Base-by-base conservation (phyloP, 805 yeast genomes). In the Cyberlindnera mrakii region DNA sequence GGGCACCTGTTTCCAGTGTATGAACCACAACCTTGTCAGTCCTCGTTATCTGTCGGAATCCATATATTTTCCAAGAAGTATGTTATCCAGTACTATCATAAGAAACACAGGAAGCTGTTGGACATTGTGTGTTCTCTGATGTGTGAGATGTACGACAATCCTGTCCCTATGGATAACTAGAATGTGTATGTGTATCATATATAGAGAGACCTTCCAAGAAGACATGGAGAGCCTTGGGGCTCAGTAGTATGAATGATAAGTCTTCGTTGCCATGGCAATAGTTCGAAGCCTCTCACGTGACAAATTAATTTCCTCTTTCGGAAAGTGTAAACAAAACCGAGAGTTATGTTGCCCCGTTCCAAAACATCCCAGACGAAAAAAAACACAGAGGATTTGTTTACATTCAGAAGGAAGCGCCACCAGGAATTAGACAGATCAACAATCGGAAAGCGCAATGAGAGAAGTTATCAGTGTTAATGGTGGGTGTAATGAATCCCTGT, bases 381-480 rank as follows among this genome's bases (percentile, higher is more conserved):
- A 49, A 48, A 51, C 47, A 43, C 11, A 23, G 11, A 10, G 27
- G 47, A 45, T 47, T 49, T 53, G 57, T 52, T 56, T 55, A 49
- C 52, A 42, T 49, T 37, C 40, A 32, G 30, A 42, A 35, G 40
- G 31, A 36, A 33, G 17, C 45, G 23, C 33, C 29, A 36, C 40
- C 41, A 41, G 40, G 40, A 42, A 30, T 23, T 6, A 23, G 27
- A 23, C 32, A 37, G 23, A 44, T 38, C 41, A 43, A 36, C 42
- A 35, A 30, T 40, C 2, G 41, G 32, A n/a, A 33, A 17, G 11
- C 39, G 47, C 29, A 39, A 86, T 86, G 96, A 84, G 96, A 80
- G 95, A 86, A 79, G 95, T 86, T 55, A 85, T 86, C 64, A 86
- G 95, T 73, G 77, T 86, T 62, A 87, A 86, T 67, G 89, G 88